Base-by-base conservation (phyloP, 768 basidiomycete genomes). In the Fomitopsis serialis region DNA sequence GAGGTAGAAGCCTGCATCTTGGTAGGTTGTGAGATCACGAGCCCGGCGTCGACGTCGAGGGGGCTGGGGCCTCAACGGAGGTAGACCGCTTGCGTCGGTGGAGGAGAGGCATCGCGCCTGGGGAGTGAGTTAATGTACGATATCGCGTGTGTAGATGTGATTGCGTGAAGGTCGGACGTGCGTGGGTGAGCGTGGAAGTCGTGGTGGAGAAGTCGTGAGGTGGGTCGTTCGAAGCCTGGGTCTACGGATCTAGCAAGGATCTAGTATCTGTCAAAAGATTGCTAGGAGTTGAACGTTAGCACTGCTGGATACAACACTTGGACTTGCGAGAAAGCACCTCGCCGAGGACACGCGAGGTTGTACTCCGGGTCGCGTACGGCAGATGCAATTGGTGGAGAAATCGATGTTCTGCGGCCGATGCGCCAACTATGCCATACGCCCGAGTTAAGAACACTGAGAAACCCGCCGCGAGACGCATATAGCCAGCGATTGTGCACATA, bases 31-130 rank as follows among this genome's bases (percentile, higher is more conserved):
- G 29, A 27, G 7, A 48, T 34, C 12, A 25, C 12, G 46, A 34
- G 7, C 24, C 25, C 17, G 25, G 6, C 23, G 46, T 3, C 25
- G 46, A 15, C 25, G 29, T 5, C 19, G 29, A 25, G 6, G 46
- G 46, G 4, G 44, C 19, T 8, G 19, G 44, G 44, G 13, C 21
- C 37, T 40, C 37, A 25, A 9, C 29, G 25, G 46, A 47, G 46
- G 46, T 12, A 10, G 48, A 36, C 8, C 35, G 48, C 22, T 49
- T 49, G 36, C 48, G 48, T 4, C 48, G 34, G 37, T 40, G 19
- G 10, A 49, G 48, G 36, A 49, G 48, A 13, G 48, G 48, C 48
- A 49, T 49, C 24, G 24, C 46, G 29, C 25, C 25, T 11, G 21
- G 9, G 29, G n/a, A 11, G 12, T 6, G 23, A 24, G n/a, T 15